Evolutionary conservation across 176 grass and related monocot genomes (phyloP), one percentile per base, ranked within the genome.

Genomic region (Oryza officinalis): DNA sequence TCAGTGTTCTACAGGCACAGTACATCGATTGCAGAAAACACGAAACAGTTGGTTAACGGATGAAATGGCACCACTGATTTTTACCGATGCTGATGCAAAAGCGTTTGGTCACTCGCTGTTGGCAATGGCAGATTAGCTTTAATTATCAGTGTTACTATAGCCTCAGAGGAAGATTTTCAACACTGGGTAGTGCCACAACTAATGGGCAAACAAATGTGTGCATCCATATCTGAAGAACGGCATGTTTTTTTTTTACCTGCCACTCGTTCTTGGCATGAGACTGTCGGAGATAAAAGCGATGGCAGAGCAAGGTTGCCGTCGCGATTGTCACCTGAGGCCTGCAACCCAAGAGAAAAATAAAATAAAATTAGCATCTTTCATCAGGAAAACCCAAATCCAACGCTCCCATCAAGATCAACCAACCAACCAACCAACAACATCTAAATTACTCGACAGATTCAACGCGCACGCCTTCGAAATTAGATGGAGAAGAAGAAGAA

Each of bases 251-350:
- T 57, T 88, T 88, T 76, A 88, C 77, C 80, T 89, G 87, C 87
- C 85, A 89, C 74, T 87, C 85, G 84, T 89, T 89, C 87, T 31
- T 89, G 25, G 87, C 84, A 25, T 81, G 94, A 18, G 94, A 97
- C 38, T 91, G 91, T 43, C 75, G 91, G 59, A 93, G 87, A 41
- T 91, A 97, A 57, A 97, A 97, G 20, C 94, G 89, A 64, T 97
- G 91, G 85, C 94, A 94, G 15, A 97, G 83, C 54, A 94, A 50
- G 67, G 82, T 83, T 14, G 87, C 91, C 14, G 94, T 90, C 13
- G 94, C 91, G 52, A 88, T 61, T 54, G 94, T 94, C 60, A 89
- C 82, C 50, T 91, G 81, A 44, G 89, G 94, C 84, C 94, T 94
- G 84, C 54, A 74, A 69, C 52, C 63, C 32, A 71, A 13, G 2